Conservation (phyloP, 192 early-diverging fungal species). For the Pecoramyces ruminantium region DNA sequence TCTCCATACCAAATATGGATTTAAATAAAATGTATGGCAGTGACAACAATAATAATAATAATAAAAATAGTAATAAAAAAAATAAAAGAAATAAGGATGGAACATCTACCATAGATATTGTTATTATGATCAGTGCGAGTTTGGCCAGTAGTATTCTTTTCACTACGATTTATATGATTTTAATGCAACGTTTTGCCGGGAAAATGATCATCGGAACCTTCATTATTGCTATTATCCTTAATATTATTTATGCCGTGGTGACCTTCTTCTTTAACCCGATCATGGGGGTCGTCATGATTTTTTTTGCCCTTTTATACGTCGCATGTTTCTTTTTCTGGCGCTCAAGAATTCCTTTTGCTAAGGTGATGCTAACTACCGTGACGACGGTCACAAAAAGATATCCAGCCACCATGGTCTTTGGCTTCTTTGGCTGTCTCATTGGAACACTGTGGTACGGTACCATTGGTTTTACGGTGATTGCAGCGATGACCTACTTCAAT, state of each 20-base stretch:
- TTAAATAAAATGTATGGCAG: no score
- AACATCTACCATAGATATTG: no score
- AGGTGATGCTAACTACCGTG: no score
- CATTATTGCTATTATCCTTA: slow-evolving; percentile 12
- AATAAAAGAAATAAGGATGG: no score
- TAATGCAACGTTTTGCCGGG: no score
- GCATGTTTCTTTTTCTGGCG: slow-evolving; percentile 16
- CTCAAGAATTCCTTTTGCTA: slow-evolving; percentile 15
- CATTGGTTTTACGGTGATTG: slow-evolving; percentile 51
- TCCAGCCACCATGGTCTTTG: slow-evolving; percentile 61
- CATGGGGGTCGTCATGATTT: slow-evolving; percentile 12
- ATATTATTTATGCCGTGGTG: slow-evolving; percentile 13
- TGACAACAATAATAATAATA: no score
- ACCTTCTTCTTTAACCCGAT: slow-evolving; percentile 5
- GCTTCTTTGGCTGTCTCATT: slow-evolving; percentile 54
- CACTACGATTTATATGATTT: no score
- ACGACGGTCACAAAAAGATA: slow-evolving; percentile 56
- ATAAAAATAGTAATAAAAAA: no score
- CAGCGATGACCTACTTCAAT: no score
- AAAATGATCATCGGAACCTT: slow-evolving; percentile 24
- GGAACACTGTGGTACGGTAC: slow-evolving; percentile 51
- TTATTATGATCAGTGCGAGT: no score
- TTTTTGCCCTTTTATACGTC: slow-evolving; percentile 20
- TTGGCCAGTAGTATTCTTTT: no score
- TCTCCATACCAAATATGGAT: no score